Percentiles rank a stretch among this genome's conserved stretches.
These are phyloP conservation scores for Pichia sp. DNA, from an alignment of 1,139 yeast species.

Conservation along the genomic window DNA sequence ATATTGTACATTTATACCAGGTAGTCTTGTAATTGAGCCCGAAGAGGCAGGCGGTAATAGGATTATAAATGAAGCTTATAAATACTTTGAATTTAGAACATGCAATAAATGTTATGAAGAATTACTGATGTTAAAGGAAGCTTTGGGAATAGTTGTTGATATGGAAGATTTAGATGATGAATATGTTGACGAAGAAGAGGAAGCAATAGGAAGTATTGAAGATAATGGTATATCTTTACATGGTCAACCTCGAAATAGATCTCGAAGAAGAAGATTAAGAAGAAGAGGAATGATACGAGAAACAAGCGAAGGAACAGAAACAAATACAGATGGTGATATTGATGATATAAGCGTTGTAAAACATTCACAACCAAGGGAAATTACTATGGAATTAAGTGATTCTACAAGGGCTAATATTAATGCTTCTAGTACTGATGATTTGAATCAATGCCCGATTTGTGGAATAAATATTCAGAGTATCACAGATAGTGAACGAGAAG, in stretches of 20 bases:
- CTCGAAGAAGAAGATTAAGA: slow-evolving; percentile 1
- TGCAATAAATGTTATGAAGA: slow-evolving; percentile 69
- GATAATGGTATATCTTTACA: no score
- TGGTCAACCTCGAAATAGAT: background rate
- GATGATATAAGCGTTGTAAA: background rate
- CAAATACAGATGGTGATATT: background rate
- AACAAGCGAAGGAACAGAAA: background rate
- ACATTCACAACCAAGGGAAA: slow-evolving; percentile 13
- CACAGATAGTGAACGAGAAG: slow-evolving; percentile 47
- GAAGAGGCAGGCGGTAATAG: slow-evolving; percentile 14
- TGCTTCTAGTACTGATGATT: slow-evolving; percentile 18
- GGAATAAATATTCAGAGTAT: slow-evolving; percentile 32
- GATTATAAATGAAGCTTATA: slow-evolving; percentile 34
- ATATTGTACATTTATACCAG: slow-evolving; percentile 38
- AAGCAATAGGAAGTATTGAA: background rate
- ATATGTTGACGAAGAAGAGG: background rate
- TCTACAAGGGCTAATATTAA: slow-evolving; percentile 17
- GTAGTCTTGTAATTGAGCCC: slow-evolving; percentile 44
- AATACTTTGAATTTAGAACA: slow-evolving; percentile 38
- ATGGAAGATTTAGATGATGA: background rate
- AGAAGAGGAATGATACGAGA: background rate
- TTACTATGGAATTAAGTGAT: slow-evolving; percentile 10
- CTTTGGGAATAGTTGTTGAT: slow-evolving; percentile 27
- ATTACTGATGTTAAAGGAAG: slow-evolving; percentile 48
- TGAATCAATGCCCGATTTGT: slow-evolving; percentile 53